Evolutionary conservation across 164 flowering plant genomes (phyloP).

Genomic region (Magnolia kwangsiensis): DNA sequence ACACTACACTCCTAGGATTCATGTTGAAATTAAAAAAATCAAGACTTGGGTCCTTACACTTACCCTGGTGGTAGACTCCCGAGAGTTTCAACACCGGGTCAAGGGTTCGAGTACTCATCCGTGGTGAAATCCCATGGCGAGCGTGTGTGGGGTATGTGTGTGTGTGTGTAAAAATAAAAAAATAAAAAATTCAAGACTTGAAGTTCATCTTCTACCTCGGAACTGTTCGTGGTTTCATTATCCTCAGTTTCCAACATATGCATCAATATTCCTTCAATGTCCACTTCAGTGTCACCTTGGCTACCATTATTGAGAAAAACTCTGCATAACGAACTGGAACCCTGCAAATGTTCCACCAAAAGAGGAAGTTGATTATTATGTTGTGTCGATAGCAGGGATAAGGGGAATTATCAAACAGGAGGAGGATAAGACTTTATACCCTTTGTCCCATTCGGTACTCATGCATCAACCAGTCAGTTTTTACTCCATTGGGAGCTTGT

Average conservation of each 20-base stretch:
- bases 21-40: too few species aligned
- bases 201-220: conserved; percentile 23
- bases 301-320: conserved; percentile 26
- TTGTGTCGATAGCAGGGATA: conserved; percentile 18
- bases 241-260: background rate
- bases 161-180: too few species aligned
- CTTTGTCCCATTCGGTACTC: conserved; percentile 35
- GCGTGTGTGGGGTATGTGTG: too few species aligned
- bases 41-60: too few species aligned
- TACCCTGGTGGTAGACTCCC: too few species aligned
- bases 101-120: too few species aligned
- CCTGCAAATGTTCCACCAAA: conserved; percentile 44
- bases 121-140: too few species aligned
- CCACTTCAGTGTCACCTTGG: background rate
- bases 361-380: conserved; percentile 9
- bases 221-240: conserved; percentile 8
- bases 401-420: conserved; percentile 5
- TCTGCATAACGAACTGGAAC: conserved; percentile 34
- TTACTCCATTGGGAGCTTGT: conserved; percentile 23
- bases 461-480: conserved; percentile 56
- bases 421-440: conserved; percentile 15
- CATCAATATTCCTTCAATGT: background rate
- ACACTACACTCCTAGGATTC: too few species aligned
- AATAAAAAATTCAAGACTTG: background rate
- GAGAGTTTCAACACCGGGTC: too few species aligned